phyloP scores from a whole-genome alignment of 2,329 filamentous ascomycete species.

The Fusarium sp. region DNA sequence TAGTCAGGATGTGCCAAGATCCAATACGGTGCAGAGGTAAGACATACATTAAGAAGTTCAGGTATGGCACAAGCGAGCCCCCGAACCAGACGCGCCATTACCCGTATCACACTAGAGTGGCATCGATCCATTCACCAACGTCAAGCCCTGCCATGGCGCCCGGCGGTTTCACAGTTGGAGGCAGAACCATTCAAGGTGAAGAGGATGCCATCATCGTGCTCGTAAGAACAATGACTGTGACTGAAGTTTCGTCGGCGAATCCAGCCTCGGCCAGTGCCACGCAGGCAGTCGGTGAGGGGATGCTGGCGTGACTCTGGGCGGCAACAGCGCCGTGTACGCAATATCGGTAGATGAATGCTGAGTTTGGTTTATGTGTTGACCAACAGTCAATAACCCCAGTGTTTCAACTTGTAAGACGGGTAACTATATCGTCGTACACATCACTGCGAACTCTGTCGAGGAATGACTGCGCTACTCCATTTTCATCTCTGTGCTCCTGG shows the following conservation, averaged over 20 bases:
- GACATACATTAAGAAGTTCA: neutral
- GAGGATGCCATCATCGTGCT: neutral
- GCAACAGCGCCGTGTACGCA: neutral
- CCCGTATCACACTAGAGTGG: neutral
- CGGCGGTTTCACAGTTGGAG: too few relatives aligned
- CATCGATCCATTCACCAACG: rapidly evolving
- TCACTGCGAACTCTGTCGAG: conserved; percentile 8
- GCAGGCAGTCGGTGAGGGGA: neutral
- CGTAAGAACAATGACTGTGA: rapidly evolving
- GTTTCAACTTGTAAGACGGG: conserved; percentile 5
- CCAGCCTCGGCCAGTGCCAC: neutral
- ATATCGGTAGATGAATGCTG: neutral
- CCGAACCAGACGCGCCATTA: neutral
- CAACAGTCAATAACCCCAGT: neutral
- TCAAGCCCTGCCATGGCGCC: rapidly evolving
- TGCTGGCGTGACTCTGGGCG: neutral
- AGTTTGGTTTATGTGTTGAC: neutral
- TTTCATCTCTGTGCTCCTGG: conserved; percentile 13
- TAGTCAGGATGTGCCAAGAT: neutral
- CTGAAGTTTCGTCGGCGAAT: neutral
- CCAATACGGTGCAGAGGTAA: neutral
- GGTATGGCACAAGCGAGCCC: neutral
- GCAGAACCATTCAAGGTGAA: too few relatives aligned
- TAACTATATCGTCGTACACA: conserved; percentile 14
- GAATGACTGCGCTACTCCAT: conserved; percentile 7